A percentile compares a stretch with the other conserved stretches of the same genome.
Evolutionary conservation across 495 filamentous ascomycete species (phyloP).

Genomic region (Cudoniella acicularis): DNA sequence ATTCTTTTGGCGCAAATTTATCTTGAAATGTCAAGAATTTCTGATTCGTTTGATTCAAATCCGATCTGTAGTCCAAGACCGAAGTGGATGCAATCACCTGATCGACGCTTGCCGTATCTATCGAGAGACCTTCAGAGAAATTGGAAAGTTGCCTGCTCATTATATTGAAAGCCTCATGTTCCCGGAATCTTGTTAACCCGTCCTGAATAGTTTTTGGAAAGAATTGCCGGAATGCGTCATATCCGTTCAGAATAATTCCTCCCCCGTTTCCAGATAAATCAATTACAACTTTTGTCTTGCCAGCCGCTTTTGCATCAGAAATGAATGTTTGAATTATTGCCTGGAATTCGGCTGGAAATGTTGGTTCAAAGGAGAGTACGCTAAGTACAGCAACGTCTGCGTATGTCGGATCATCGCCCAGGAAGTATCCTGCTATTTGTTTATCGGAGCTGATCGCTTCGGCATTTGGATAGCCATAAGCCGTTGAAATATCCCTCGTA

Average conservation of each 20-base stretch:
- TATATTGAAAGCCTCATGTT: conserved; percentile 20
- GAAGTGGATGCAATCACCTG: conserved; percentile 2
- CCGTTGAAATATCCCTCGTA: conserved; percentile 34
- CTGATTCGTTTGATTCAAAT: conserved; percentile 9
- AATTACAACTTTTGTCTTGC: conserved; percentile 28
- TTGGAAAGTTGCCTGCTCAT: conserved; percentile 11
- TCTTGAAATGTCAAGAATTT: conserved; percentile 5
- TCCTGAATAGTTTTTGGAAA: conserved; percentile 41
- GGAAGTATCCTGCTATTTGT: conserved; percentile 13
- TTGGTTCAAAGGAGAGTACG: conserved; percentile 9
- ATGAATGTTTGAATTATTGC: conserved; percentile 7
- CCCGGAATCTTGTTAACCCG: conserved; percentile 17
- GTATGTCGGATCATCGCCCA: conserved; percentile 12
- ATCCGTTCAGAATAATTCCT: conserved; percentile 29
- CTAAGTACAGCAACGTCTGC: conserved; percentile 14
- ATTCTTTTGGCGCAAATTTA: conserved; percentile 5
- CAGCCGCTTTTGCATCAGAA: conserved; percentile 8
- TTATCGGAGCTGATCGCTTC: conserved; percentile 5
- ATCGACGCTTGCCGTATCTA: neutral
- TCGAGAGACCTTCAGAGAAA: neutral
- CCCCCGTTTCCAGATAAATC: conserved; percentile 32
- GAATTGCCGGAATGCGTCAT: conserved; percentile 32
- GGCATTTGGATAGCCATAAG: conserved; percentile 13
- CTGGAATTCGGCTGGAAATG: conserved; percentile 11
- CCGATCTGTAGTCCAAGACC: conserved; percentile 10